phyloP scores from a whole-genome alignment of 1,284 basidiomycete genomes.

The Puccinia hordei region DNA sequence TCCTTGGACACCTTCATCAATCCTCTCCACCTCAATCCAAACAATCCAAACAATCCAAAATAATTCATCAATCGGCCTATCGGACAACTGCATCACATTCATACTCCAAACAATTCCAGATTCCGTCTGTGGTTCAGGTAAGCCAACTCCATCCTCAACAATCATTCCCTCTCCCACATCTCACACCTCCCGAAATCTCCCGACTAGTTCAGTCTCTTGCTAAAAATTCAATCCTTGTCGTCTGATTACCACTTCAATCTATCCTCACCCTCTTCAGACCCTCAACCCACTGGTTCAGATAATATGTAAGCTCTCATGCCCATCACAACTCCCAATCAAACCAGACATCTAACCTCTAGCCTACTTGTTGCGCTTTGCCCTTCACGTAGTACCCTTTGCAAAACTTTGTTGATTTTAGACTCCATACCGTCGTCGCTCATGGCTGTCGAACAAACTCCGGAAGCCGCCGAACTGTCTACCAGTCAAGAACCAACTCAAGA shows the following conservation, averaged over 20 bases:
- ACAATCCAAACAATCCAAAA: neutral
- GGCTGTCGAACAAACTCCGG: neutral
- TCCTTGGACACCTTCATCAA: neutral
- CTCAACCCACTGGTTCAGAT: neutral
- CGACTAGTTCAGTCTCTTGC: neutral
- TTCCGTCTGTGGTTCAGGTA: neutral
- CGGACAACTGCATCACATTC: neutral
- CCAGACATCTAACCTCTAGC: neutral
- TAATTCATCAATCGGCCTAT: neutral
- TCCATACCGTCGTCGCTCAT: neutral
- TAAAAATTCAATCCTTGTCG: neutral
- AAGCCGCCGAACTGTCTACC: neutral
- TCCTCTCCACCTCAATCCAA: neutral
- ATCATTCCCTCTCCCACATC: neutral
- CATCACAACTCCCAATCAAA: neutral
- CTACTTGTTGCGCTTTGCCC: neutral
- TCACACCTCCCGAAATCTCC: neutral
- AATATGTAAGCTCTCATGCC: neutral
- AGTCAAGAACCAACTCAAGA: neutral
- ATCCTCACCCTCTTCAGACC: neutral
- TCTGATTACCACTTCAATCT: neutral
- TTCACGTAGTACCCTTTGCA: neutral
- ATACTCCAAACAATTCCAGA: neutral
- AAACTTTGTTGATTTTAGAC: neutral
- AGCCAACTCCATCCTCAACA: neutral